Evolutionary conservation across 148 eudicot genomes (phyloP), one percentile per base, ranked within the genome.

Genomic region (Fagopyrum tataricum): DNA sequence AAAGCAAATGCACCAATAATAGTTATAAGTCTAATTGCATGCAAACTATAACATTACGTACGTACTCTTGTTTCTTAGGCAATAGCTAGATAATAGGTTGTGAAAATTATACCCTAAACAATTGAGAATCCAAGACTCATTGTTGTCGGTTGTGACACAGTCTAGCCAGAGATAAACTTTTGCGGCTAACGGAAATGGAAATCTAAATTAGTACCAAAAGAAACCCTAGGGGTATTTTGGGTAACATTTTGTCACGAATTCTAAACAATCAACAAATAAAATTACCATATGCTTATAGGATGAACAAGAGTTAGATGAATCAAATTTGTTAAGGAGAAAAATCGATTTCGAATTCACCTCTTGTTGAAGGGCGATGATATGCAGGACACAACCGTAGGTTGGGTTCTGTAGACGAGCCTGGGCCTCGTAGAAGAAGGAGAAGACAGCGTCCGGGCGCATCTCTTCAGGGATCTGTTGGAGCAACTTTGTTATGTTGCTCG

Each of bases 321-420:
- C 13, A 64, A 24, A 40, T 3, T 64, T 64, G 20, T 7, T 62
- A 12, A 0, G 69, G 6, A 24, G 43, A 64, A 5, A 23, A 40
- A 13, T 66, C 2, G 2, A 10, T 66, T 66, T 40, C 23, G 48
- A 41, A 15, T 69, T 18, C 44, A 72, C 74, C 82, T 64, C 55
- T 24, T 42, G 78, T 78, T 11, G 83, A 75, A 79, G 51, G 47
- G 88, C 84, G 58, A 83, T 66, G 49, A 87, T 82, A 14, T 86
- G 83, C 7, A 88, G 74, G 44, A 87, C 91, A 74, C 91, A 87
- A 37, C 91, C 91, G 58, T 87, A 87, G 37, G 83, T 86, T 2
- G 91, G 91, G 52, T 87, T 87, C 18, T 82, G 76, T 14, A 87
- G 73, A 74, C 91, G 69, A 13, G 91, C 91, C 70, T 85, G 87